Evolutionary conservation across 1,139 yeast genomes (phyloP).

Genomic region (Pichia sp.): DNA sequence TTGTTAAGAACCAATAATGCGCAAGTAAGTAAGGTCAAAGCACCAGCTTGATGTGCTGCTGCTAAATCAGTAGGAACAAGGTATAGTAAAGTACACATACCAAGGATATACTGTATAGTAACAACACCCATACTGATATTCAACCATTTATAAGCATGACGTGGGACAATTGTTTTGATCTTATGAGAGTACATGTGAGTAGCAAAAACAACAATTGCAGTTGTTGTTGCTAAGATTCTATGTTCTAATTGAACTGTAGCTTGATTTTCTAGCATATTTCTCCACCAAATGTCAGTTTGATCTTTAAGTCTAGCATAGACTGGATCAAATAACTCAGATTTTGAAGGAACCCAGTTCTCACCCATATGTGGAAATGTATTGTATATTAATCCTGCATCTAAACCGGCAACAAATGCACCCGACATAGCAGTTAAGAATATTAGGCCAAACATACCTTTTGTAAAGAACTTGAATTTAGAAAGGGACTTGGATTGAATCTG

Average conservation of each 20-base stretch:
- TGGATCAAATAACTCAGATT: constrained; percentile 67
- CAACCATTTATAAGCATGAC: constrained; percentile 45
- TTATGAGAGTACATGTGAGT: constrained; percentile 56
- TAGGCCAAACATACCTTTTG: constrained; percentile 52
- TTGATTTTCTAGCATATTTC: constrained; percentile 91
- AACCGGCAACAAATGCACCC: constrained; percentile 97
- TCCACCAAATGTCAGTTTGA: constrained; percentile 75
- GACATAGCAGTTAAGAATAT: constrained; percentile 89
- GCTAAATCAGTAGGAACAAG: constrained; percentile 91
- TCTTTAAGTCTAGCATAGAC: constrained; percentile 63
- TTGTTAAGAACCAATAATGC: constrained; percentile 63
- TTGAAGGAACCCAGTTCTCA: constrained; percentile 62
- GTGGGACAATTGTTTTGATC: constrained; percentile 59
- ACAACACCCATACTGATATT: constrained; percentile 76
- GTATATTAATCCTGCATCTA: constrained; percentile 95
- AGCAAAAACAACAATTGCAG: constrained; percentile 66
- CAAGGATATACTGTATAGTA: constrained; percentile 73
- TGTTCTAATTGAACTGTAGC: constrained; percentile 92
- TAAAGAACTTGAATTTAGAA: constrained; percentile 46
- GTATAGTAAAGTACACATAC: constrained; percentile 77
- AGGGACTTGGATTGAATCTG: constrained; percentile 54
- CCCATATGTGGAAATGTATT: constrained; percentile 98
- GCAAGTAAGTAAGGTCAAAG: constrained; percentile 78
- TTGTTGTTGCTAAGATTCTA: constrained; percentile 74
- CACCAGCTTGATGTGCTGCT: constrained; percentile 96